Base-by-base conservation (phyloP, 495 filamentous ascomycete species). In the Aspergillus sclerotioniger region DNA sequence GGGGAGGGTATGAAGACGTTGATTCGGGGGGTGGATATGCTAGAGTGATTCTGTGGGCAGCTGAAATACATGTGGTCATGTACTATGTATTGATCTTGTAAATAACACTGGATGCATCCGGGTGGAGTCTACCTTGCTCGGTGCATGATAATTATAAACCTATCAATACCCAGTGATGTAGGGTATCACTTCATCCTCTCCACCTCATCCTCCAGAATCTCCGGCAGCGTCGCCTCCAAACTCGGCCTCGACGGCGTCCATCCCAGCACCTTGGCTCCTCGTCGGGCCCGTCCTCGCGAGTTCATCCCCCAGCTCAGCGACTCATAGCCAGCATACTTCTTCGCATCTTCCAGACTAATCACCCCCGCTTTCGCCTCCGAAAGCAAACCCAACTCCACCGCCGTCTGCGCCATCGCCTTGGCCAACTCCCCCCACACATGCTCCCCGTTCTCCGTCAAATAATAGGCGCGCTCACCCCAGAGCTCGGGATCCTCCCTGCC, bases 1-100 rank as follows among this genome's bases (percentile, higher is more conserved):
- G 91, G 90, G 1, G 79, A 89, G 72, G 90, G 90, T 13, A 92
- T 94, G 63, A 96, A 96, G 83, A 85, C 86, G 25, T 65, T 94
- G 59, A 95, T 96, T 67, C 83, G 84, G 37, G 90, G 90, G 5
- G 64, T 63, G 1, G 43, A 59, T 35, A 25, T 5, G 25, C n/a
- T n/a, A n/a, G n/a, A n/a, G n/a, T n/a, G n/a, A n/a, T n/a, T n/a
- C n/a, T n/a, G n/a, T n/a, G n/a, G n/a, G n/a, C n/a, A n/a, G n/a
- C n/a, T n/a, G n/a, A n/a, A n/a, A n/a, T n/a, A n/a, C n/a, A n/a
- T n/a, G n/a, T n/a, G n/a, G n/a, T n/a, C n/a, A n/a, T n/a, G n/a
- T n/a, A n/a, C n/a, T n/a, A n/a, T n/a, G n/a, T n/a, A n/a, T n/a
- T n/a, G n/a, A n/a, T n/a, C n/a, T n/a, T n/a, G n/a, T n/a, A n/a